Evolutionary conservation across 2,329 filamentous ascomycete species (phyloP).

Genomic region (Apiospora arundinis): DNA sequence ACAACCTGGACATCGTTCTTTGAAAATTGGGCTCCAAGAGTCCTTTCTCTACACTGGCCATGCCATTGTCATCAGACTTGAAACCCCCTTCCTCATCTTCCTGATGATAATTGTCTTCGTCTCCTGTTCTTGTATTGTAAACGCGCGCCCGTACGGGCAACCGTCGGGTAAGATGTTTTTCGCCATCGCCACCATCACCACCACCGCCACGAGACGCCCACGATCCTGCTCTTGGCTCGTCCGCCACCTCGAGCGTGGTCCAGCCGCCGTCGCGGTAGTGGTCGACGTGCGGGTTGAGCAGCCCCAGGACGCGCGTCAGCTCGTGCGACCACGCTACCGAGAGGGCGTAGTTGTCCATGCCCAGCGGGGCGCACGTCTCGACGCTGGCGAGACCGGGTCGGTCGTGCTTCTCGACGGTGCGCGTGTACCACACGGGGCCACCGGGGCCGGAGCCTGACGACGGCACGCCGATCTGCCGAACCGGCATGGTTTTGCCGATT

Average conservation of each 20-base stretch:
- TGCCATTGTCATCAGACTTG: neutral
- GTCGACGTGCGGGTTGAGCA: slow-evolving; percentile 1
- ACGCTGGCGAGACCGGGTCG: no score
- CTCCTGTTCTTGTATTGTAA: neutral
- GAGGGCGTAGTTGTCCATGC: slow-evolving; percentile 22
- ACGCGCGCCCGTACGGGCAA: neutral
- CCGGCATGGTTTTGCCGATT: neutral
- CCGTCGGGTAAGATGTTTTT: neutral
- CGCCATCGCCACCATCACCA: neutral
- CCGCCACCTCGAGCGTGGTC: neutral
- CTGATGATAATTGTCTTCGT: neutral
- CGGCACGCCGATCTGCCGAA: neutral
- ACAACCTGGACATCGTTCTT: neutral
- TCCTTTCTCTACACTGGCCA: neutral
- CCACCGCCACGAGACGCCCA: neutral
- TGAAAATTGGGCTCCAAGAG: neutral
- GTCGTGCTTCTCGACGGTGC: neutral
- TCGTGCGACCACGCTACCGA: slow-evolving; percentile 18
- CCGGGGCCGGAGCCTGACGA: neutral
- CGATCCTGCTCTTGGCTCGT: neutral
- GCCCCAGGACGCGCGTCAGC: slow-evolving; percentile 8
- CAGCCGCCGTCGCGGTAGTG: neutral
- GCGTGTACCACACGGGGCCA: slow-evolving; percentile 19
- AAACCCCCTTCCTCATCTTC: neutral
- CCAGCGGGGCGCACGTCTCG: slow-evolving; percentile 9